phyloP scores from a whole-genome alignment of 1,284 basidiomycete species.

The Cutaneotrichosporon arboriforme region DNA sequence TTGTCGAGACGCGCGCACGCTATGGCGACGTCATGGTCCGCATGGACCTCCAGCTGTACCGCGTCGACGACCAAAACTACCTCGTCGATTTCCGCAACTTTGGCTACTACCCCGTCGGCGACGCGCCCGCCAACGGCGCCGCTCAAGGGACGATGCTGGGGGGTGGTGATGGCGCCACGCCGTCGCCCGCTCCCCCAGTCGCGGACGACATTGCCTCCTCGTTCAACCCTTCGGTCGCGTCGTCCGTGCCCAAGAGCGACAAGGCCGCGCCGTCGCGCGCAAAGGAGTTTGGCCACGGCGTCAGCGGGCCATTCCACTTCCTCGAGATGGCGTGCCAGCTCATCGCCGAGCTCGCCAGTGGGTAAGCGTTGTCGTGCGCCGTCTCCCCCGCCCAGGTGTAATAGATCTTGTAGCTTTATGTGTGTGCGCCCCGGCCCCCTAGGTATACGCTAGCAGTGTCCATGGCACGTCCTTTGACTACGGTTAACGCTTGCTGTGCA shows the following conservation, averaged over 20 bases:
- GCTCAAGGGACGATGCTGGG: conserved; percentile 48
- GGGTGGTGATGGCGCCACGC: no score
- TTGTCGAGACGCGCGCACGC: conserved; percentile 86
- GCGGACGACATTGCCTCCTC: conserved; percentile 30
- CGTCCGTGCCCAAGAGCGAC: conserved; percentile 1
- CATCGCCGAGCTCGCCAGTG: conserved; percentile 52
- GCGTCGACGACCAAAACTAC: conserved; percentile 92
- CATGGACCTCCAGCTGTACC: conserved; percentile 96
- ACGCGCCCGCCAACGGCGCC: conserved; percentile 59
- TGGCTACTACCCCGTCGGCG: conserved; percentile 65
- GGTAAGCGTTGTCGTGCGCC: background rate
- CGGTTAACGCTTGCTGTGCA: no score
- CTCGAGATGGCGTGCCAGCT: conserved; percentile 81
- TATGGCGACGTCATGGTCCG: conserved; percentile 86
- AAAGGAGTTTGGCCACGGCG: conserved; percentile 48
- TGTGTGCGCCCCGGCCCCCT: no score
- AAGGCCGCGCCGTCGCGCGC: background rate
- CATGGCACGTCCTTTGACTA: no score
- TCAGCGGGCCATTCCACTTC: conserved; percentile 86
- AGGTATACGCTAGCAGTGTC: no score
- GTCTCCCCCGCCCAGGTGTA: background rate
- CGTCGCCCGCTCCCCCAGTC: no score
- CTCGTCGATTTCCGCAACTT: conserved; percentile 98
- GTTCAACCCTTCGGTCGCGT: conserved; percentile 16
- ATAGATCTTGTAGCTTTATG: conserved; percentile 6